Evolutionary conservation across 345 rosid species (phyloP).

Genomic region (Isatis tinctoria): DNA sequence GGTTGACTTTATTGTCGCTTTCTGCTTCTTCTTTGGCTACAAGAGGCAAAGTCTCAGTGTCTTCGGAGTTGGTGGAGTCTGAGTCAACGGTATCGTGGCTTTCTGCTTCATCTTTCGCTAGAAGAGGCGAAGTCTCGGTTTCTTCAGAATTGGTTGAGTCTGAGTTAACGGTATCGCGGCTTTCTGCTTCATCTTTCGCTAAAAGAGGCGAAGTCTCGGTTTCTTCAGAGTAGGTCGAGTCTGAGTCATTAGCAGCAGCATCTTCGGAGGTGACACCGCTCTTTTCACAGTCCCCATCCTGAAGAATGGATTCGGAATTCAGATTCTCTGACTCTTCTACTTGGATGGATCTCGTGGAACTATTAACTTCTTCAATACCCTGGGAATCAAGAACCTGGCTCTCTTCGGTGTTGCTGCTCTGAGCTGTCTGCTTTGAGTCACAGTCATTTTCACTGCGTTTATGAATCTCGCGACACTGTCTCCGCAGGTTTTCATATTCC

Average conservation of each 20-base stretch:
- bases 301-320: conserved; percentile 26
- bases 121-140: conserved; percentile 39
- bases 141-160: conserved; percentile 62
- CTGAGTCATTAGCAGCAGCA: conserved; percentile 43
- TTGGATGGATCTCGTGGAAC: conserved; percentile 32
- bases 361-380: conserved; percentile 38
- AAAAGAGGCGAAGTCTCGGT: conserved; percentile 43
- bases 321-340: conserved; percentile 33
- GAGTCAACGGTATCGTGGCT: conserved; percentile 18
- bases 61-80: conserved; percentile 48
- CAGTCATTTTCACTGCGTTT: conserved; percentile 36
- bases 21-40: conserved; percentile 35
- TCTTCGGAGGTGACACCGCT: conserved; percentile 48
- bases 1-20: conserved; percentile 19
- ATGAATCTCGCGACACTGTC: conserved; percentile 49
- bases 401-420: conserved; percentile 37
- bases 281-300: conserved; percentile 42
- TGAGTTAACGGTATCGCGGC: conserved; percentile 21
- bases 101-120: conserved; percentile 32
- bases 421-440: conserved; percentile 40
- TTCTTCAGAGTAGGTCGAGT: conserved; percentile 58
- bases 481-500: conserved; percentile 61
- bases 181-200: conserved; percentile 33
- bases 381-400: conserved; percentile 50
- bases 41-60: conserved; percentile 43